Evolutionary conservation across 2,329 filamentous ascomycete genomes (phyloP), one percentile per base, ranked within the genome.

Genomic region (Xylaria sp.): DNA sequence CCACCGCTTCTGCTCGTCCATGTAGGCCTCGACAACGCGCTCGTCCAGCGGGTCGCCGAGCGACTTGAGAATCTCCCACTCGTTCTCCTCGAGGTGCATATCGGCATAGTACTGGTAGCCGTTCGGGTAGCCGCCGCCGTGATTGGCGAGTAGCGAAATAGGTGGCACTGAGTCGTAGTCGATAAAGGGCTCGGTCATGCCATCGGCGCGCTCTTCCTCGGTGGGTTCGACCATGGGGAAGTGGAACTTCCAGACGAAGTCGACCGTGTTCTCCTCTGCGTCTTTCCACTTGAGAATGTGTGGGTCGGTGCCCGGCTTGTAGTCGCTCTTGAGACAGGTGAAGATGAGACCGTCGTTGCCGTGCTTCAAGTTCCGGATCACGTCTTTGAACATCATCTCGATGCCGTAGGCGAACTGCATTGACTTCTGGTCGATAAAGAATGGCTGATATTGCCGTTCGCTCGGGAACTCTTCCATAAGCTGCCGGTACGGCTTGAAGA

Each of bases 221-320:
- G 91, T 88, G 0, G 91, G 91, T 67, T 92, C 87, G n/a, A 91
- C 84, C 0, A 84, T 77, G 0, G 92, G 92, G 76, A 97, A 98
- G 13, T 87, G 85, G 51, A 99, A 86, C 60, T 88, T 88, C 74
- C 98, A 86, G 49, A 92, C 88, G 79, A 97, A 97, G 79, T 99
- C 96, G 74, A 99, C 89, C 0, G 94, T 97, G 82, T 99, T 99
- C 80, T 99, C 96, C 72, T 93, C 86, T 4, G 93, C 93, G 0
- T 95, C 94, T 81, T 99, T 99, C 96, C 96, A 99, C 80, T 99
- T 99, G 46, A 99, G 84, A 71, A 97, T 99, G 79, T 97, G 91
- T 59, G 89, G 88, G 80, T 99, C 96, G 13, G 96, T 99, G 73
- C 96, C 96, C 73, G 92, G 91, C 74, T 91, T 90, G 83, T 99